These are phyloP conservation scores for Vaccinium darrowii DNA, from an alignment of 148 eudicot species.

Conservation along the genomic window DNA sequence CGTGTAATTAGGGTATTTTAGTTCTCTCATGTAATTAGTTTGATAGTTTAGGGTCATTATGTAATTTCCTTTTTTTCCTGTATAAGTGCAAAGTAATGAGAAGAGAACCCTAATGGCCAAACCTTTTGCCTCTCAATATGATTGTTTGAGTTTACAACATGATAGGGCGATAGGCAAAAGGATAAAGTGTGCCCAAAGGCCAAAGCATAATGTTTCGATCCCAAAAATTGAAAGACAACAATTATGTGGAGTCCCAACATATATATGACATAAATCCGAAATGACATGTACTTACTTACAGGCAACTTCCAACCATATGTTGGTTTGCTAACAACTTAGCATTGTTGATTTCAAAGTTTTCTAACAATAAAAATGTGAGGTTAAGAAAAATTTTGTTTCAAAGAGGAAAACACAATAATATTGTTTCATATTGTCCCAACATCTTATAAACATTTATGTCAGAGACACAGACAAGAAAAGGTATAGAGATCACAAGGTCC, in stretches of 20 bases:
- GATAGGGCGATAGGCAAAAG: not conserved
- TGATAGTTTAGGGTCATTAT: too few relatives aligned
- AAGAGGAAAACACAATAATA: not conserved
- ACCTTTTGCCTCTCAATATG: too few relatives aligned
- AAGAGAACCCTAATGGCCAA: too few relatives aligned
- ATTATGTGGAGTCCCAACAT: not conserved
- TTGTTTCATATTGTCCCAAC: not conserved
- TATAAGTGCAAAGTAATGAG: too few relatives aligned
- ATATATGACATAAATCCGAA: not conserved
- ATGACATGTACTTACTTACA: too few relatives aligned
- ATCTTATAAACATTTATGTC: not conserved
- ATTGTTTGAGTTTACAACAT: too few relatives aligned
- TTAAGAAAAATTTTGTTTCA: not conserved
- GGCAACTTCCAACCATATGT: not conserved
- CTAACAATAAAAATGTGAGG: not conserved
- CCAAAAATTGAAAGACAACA: not conserved
- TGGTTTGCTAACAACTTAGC: not conserved
- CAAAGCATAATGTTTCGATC: not conserved
- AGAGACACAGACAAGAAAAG: not conserved
- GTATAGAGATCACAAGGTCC: not conserved
- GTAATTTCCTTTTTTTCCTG: too few relatives aligned
- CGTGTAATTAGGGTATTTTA: too few relatives aligned
- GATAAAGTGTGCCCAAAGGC: not conserved
- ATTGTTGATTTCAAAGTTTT: not conserved
- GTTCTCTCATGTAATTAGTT: too few relatives aligned